Evolutionary conservation across 148 eudicot species (phyloP).

Genomic region (Persicaria tinctoria): DNA sequence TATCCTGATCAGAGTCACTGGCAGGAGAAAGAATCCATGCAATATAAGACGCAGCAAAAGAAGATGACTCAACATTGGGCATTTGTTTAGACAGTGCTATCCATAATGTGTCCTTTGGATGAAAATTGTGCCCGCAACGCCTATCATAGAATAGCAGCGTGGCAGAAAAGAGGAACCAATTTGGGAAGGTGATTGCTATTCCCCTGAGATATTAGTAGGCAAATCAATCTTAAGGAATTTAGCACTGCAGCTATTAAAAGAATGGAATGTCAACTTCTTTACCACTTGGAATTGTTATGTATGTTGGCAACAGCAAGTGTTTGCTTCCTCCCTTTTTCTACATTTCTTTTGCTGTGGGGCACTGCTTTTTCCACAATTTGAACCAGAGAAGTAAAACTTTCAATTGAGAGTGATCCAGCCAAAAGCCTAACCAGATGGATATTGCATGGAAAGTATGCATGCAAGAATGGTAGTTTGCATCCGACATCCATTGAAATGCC

Average conservation of each 20-base stretch:
- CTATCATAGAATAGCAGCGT: constrained; percentile 23
- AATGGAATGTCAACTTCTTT: too few relatives aligned
- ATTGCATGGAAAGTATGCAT: constrained; percentile 39
- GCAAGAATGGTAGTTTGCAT: constrained; percentile 41
- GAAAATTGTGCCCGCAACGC: background rate
- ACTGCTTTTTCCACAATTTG: constrained; percentile 14
- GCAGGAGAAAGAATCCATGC: too few relatives aligned
- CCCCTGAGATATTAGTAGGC: constrained; percentile 25
- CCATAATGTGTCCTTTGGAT: constrained; percentile 3
- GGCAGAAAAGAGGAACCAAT: constrained; percentile 34
- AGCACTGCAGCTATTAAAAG: too few relatives aligned
- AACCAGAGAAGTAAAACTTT: constrained; percentile 25
- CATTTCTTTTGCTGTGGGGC: constrained; percentile 17
- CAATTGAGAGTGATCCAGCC: constrained; percentile 35
- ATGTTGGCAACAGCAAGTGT: too few relatives aligned
- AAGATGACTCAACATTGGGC: constrained; percentile 3
- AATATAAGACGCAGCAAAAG: constrained; percentile 29
- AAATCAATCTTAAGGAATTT: too few relatives aligned
- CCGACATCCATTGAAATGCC: constrained; percentile 36
- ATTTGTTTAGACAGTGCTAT: constrained; percentile 8
- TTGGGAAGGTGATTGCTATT: constrained; percentile 33
- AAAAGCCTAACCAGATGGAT: constrained; percentile 27
- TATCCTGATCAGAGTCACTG: too few relatives aligned
- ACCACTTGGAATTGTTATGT: too few relatives aligned
- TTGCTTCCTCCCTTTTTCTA: constrained; percentile 11